Evolutionary conservation across 2,329 filamentous ascomycete species (phyloP), one percentile per base, ranked within the genome.

Genomic region (Aureobasidium sp.): DNA sequence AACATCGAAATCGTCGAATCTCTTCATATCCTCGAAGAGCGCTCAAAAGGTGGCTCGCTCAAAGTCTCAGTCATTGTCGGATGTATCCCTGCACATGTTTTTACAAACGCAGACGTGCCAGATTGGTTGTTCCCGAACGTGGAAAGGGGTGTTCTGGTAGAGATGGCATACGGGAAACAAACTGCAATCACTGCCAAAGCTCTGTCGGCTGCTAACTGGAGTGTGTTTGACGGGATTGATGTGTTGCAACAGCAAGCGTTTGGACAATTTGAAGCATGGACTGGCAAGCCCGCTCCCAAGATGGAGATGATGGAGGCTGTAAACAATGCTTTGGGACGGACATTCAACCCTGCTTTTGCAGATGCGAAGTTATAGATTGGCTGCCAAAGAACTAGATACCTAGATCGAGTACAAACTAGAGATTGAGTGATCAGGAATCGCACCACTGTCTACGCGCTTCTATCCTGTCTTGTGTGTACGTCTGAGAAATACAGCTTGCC

Each of bases 171-270:
- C 13, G 47, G 47, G 25, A 36, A 3, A 7, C 5, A 8, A 16
- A 50, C 47, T 14, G 30, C 29, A 4, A 50, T 50, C 5, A 36
- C 47, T 9, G 10, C 1, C 1, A 50, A 50, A 8, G 47, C 30
- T 14, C 3, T 7, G 30, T n/a, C 34, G 10, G 21, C 34, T 25
- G 1, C 30, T 2, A 48, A 48, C 13, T 60, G 58, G 58, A 21
- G 1, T 13, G 27, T 50, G 2, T 50, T 50, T 29, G 48, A 53
- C 25, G 58, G 58, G 0, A 53, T 60, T 4, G 58, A 60, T 44
- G 58, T 60, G 3, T 34, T 60, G 8, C 45, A 60, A 37, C 45
- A 60, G 30, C 58, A 60, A 25, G 58, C 58, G 7, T 60, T 41
- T 32, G 44, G 36, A 14, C 58, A 60, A 10, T 60, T 51, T 21